phyloP scores from a whole-genome alignment of 177 flowering plant genomes.

The Vitis hybrid region DNA sequence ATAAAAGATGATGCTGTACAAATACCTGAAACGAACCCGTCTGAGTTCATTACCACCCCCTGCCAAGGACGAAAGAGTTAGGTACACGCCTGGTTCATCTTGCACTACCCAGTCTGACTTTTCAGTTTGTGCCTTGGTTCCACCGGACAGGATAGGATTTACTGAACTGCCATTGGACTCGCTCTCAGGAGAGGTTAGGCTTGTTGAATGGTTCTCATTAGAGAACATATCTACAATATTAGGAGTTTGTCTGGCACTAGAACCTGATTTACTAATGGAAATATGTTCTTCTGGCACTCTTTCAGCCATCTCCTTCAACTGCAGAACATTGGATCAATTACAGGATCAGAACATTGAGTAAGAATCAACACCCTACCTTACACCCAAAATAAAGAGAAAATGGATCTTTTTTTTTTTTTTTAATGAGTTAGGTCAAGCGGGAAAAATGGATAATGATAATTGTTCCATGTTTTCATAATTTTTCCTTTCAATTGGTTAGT shows the following conservation, averaged over 20 bases:
- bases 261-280: constrained; percentile 15
- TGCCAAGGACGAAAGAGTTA: constrained; percentile 44
- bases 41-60: constrained; percentile 57
- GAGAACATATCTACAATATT: constrained; percentile 9
- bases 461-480: background rate
- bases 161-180: constrained; percentile 27
- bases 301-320: constrained; percentile 71
- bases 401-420: no score
- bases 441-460: background rate
- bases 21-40: constrained; percentile 78
- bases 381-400: background rate
- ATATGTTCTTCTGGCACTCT: constrained; percentile 33
- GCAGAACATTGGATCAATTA: constrained; percentile 17
- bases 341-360: background rate
- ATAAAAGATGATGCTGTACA: background rate
- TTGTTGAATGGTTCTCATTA: constrained; percentile 25
- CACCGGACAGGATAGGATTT: constrained; percentile 23
- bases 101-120: constrained; percentile 50
- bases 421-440: background rate
- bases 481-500: background rate
- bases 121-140: constrained; percentile 29
- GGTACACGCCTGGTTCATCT: constrained; percentile 63
- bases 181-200: constrained; percentile 17
- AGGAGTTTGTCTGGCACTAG: constrained; percentile 17
- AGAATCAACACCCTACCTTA: background rate